Percentiles rank a stretch among this genome's conserved stretches.
phyloP scores from a whole-genome alignment of 2,329 filamentous ascomycete species.

The Fusarium sp. region DNA sequence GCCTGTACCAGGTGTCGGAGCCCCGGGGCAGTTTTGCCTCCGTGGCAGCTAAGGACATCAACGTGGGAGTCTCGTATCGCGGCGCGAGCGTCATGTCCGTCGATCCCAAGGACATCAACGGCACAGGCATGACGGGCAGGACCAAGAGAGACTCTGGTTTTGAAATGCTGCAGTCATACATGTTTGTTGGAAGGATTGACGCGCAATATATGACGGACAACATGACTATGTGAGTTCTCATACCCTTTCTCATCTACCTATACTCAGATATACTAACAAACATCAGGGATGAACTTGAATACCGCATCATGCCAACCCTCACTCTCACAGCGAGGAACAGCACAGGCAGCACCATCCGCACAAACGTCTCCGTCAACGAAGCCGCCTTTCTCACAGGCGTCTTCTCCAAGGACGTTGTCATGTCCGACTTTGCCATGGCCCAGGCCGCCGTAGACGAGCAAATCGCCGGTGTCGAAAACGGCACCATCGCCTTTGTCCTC shows the following conservation, averaged over 20 bases:
- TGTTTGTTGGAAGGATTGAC: slow-evolving; percentile 77
- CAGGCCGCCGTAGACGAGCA: slow-evolving; percentile 62
- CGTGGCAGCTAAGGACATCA: slow-evolving; percentile 63
- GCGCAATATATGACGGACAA: slow-evolving; percentile 61
- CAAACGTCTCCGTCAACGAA: slow-evolving; percentile 75
- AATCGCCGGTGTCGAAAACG: slow-evolving; percentile 58
- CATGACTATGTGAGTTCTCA: slow-evolving; percentile 69
- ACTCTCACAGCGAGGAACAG: slow-evolving; percentile 69
- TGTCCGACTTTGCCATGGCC: slow-evolving; percentile 62
- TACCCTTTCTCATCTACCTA: slow-evolving; percentile 19
- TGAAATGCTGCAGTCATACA: slow-evolving; percentile 68
- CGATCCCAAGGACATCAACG: slow-evolving; percentile 41
- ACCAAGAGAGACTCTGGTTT: slow-evolving; percentile 46
- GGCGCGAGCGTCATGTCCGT: slow-evolving; percentile 58
- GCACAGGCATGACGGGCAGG: slow-evolving; percentile 41
- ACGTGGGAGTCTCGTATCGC: slow-evolving; percentile 64
- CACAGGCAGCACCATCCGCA: slow-evolving; percentile 64
- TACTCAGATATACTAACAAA: slow-evolving; percentile 18
- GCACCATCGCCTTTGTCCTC: slow-evolving; percentile 72
- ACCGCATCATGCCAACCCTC: slow-evolving; percentile 74
- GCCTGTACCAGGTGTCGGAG: slow-evolving; percentile 75
- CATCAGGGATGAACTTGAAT: slow-evolving; percentile 66
- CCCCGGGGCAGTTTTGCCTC: slow-evolving; percentile 65
- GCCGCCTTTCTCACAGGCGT: slow-evolving; percentile 77
- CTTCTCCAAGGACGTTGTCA: slow-evolving; percentile 68